phyloP scores from a whole-genome alignment of 176 grass and related monocot species.

The Triticum monococcum region DNA sequence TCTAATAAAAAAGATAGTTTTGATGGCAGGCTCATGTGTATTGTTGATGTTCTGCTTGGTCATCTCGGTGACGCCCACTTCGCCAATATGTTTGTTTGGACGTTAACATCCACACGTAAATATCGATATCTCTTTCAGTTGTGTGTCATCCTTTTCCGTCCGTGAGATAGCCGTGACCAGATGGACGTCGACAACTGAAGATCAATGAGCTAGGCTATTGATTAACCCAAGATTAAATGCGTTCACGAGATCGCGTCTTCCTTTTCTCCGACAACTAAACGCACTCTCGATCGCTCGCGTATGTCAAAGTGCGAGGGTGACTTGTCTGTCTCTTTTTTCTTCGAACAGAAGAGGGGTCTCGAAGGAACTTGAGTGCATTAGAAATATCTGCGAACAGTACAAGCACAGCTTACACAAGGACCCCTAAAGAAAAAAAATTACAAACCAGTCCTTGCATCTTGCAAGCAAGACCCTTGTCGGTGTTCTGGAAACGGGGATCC shows the following conservation, averaged over 20 bases:
- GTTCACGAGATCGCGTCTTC: slow-evolving; percentile 17
- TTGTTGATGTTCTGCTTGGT: background rate
- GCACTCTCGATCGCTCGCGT: slow-evolving; percentile 1
- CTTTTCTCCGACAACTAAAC: slow-evolving; percentile 41
- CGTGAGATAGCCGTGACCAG: slow-evolving; percentile 6
- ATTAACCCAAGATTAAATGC: background rate
- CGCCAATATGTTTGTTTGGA: background rate
- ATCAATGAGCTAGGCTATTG: background rate
- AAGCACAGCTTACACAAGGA: too few species aligned
- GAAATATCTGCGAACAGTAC: too few species aligned
- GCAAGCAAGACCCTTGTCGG: too few species aligned
- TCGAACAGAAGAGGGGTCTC: too few species aligned
- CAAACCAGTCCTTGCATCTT: too few species aligned
- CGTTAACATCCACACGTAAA: slow-evolving; percentile 11
- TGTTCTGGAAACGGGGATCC: too few species aligned
- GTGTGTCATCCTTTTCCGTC: slow-evolving; percentile 25
- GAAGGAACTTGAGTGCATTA: too few species aligned
- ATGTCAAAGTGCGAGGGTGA: background rate
- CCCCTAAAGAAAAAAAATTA: too few species aligned
- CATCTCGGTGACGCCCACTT: slow-evolving; percentile 8
- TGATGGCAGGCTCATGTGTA: too few species aligned
- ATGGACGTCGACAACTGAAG: background rate
- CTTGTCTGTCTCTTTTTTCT: too few species aligned
- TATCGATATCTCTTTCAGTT: background rate
- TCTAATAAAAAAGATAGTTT: too few species aligned